Evolutionary conservation across 441 rosid genomes (phyloP).

Genomic region (Rhodomyrtus psidioides): DNA sequence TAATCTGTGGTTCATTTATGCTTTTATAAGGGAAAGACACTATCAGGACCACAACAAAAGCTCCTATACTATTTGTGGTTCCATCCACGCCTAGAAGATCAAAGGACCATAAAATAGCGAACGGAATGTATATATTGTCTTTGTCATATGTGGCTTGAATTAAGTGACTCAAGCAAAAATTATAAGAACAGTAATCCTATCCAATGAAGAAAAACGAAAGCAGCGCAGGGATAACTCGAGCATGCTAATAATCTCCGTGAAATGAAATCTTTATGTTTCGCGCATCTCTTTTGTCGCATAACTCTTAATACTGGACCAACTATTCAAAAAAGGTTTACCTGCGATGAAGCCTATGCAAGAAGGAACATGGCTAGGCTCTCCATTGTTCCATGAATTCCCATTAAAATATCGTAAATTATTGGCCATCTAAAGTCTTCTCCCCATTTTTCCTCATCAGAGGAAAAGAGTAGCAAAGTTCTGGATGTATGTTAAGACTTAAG

Average conservation of each 20-base stretch:
- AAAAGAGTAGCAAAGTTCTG: not conserved
- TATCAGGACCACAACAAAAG: not conserved
- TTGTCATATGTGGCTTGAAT: no score
- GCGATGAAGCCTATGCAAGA: not conserved
- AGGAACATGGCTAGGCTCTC: not conserved
- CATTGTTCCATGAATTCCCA: not conserved
- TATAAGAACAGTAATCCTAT: not conserved
- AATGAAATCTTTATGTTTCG: not conserved
- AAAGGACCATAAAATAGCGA: no score
- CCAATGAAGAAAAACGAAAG: not conserved
- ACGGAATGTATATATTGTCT: not conserved
- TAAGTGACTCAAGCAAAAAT: not conserved
- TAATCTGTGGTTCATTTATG: not conserved
- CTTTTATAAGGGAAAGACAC: not conserved
- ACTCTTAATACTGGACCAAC: not conserved
- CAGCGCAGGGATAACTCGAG: not conserved
- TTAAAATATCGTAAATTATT: accelerated
- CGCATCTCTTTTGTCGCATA: not conserved
- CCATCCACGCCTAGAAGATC: not conserved
- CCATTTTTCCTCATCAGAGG: not conserved
- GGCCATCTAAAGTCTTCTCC: not conserved
- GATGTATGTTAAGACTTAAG: not conserved
- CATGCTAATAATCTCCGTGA: not conserved
- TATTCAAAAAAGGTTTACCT: accelerated
- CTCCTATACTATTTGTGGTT: not conserved